Base-by-base conservation (phyloP, 371 early-diverging fungal species). In the Amoeboaphelidium protococcarum region DNA sequence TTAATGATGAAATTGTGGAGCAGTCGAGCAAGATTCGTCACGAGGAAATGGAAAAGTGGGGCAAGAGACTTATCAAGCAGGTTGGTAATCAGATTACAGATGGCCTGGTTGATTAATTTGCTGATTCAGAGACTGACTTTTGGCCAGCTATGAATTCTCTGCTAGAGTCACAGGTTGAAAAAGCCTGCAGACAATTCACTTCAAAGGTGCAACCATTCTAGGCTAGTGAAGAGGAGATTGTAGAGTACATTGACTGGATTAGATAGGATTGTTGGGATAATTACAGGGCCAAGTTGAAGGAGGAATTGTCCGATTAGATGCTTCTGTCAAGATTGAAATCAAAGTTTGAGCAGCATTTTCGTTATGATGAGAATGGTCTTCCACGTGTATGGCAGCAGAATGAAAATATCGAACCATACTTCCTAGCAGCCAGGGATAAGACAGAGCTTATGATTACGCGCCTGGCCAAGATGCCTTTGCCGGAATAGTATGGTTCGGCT, bases 331-430 rank as follows among this genome's bases (percentile, higher is more conserved):
- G 16, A 24, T 3, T 25, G 3, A 25, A 49, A 20, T 13, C 16
- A 41, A 62, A 72, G 41, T 83, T 92, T 50, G 90, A 92, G 59
- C 76, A 77, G 49, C 68, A 74, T 51, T 95, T 95, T 68, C 64
- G 87, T 44, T 90, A 91, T 57, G 94, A 91, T 51, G 81, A 77
- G 2, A 62, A 73, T 20, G 92, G 91, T 10, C 58, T 92, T 23
- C 96, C 96, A 4, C 67, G 82, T 25, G 80, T 95, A 16, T 95
- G 94, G 94, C 77, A 73, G 48, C 82, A 87, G 2, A 71, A 72
- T 21, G 92, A 92, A 60, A 85, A 90, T 60, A 89, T 95, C 44
- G 94, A 95, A 54, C 59, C 63, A 22, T 69, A 69, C 46, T 95
- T 83, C 62, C 68, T 68, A 40, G 55, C 55, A 25, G 82, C 89